phyloP scores from a whole-genome alignment of 2,329 filamentous ascomycete genomes.

The Calonectria pauciramosa region DNA sequence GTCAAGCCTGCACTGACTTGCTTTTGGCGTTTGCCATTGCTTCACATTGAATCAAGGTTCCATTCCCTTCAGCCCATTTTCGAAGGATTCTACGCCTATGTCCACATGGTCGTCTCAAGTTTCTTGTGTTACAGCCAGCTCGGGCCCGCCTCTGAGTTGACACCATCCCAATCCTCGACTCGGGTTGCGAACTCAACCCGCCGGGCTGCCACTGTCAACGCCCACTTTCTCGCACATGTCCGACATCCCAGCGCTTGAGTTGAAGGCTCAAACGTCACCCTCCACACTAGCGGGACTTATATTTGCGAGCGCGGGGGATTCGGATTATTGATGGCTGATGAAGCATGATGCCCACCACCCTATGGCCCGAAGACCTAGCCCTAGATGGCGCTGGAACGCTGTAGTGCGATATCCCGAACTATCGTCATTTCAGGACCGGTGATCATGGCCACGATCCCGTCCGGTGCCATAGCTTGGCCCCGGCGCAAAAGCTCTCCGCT shows the following conservation, averaged over 20 bases:
- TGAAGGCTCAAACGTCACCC: constrained; percentile 27
- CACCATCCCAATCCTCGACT: constrained; percentile 27
- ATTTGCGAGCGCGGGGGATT: constrained; percentile 31
- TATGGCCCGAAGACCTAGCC: constrained; percentile 31
- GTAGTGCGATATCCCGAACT: constrained; percentile 29
- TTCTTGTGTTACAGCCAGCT: constrained; percentile 1
- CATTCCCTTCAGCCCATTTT: neutral
- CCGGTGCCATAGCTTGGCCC: constrained; percentile 36
- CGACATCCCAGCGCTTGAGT: constrained; percentile 23
- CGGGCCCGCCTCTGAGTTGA: constrained; percentile 18
- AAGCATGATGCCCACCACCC: constrained; percentile 21
- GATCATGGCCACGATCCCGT: constrained; percentile 26
- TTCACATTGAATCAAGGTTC: constrained; percentile 9
- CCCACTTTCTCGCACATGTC: constrained; percentile 24
- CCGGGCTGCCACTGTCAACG: constrained; percentile 18
- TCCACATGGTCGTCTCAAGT: constrained; percentile 7
- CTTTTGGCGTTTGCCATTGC: constrained; percentile 9
- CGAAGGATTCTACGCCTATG: neutral
- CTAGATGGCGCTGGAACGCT: constrained; percentile 23
- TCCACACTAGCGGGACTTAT: constrained; percentile 27
- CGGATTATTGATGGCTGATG: constrained; percentile 22
- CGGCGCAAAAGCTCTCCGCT: constrained; percentile 28
- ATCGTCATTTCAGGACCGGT: constrained; percentile 27
- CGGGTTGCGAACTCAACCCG: constrained; percentile 22
- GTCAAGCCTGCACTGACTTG: constrained; percentile 14